Percentiles rank a stretch among this genome's conserved stretches.
Conservation (phyloP, 1,284 basidiomycete species). For the Moesziomyces aphidis region DNA sequence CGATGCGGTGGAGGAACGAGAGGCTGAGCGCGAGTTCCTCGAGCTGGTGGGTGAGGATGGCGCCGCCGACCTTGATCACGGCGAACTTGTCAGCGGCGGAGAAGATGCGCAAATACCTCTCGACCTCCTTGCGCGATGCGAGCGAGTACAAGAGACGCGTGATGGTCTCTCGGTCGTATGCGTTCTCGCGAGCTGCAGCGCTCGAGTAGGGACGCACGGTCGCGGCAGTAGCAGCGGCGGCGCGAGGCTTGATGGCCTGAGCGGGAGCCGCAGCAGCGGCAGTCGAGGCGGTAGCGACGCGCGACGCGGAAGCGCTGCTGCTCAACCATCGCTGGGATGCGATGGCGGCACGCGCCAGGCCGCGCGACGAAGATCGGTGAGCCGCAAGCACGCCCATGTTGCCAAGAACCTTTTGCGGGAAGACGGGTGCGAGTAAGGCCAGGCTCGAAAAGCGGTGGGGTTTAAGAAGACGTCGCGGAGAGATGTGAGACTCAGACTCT, state of each 20-base stretch:
- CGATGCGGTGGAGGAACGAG: slow-evolving; percentile 67
- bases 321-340: slow-evolving; percentile 36
- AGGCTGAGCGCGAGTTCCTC: slow-evolving; percentile 67
- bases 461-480: not conserved
- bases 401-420: not conserved
- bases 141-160: slow-evolving; percentile 67
- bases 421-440: not conserved
- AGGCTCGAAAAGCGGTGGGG: slow-evolving; percentile 1
- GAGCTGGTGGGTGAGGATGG: slow-evolving; percentile 67
- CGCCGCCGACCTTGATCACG: slow-evolving; percentile 67
- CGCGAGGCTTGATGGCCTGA: slow-evolving; percentile 29
- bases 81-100: slow-evolving; percentile 67
- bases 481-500: not conserved
- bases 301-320: slow-evolving; percentile 28
- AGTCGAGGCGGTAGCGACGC: slow-evolving; percentile 29
- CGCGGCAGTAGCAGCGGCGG: slow-evolving; percentile 12
- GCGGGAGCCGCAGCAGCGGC: slow-evolving; percentile 5
- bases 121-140: slow-evolving; percentile 67
- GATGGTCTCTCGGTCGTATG: slow-evolving; percentile 64
- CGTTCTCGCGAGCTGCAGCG: slow-evolving; percentile 49
- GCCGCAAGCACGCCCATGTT: slow-evolving; percentile 43
- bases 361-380: slow-evolving; percentile 42
- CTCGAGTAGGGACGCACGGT: slow-evolving; percentile 46
- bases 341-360: slow-evolving; percentile 33
- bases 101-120: slow-evolving; percentile 68